phyloP scores from a whole-genome alignment of 2,329 filamentous ascomycete genomes.

The Cercospora zeina region DNA sequence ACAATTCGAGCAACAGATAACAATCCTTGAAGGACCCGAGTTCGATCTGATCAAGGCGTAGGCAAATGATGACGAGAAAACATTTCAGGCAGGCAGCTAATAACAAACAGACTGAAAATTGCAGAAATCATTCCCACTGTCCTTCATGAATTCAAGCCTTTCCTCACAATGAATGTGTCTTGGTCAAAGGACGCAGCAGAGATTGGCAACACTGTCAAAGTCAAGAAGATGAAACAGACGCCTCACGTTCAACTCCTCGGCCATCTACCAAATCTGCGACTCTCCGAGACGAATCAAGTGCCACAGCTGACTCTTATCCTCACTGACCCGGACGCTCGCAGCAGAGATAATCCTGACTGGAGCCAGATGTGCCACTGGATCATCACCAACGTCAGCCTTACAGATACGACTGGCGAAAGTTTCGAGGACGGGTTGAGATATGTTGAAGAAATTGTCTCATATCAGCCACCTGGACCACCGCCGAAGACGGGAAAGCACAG shows the following conservation, averaged over 20 bases:
- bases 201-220: constrained; percentile 57
- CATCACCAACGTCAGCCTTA: constrained; percentile 42
- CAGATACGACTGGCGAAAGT: constrained; percentile 13
- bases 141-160: constrained; percentile 60
- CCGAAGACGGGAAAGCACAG: constrained; percentile 58
- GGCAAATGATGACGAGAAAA: constrained; percentile 10
- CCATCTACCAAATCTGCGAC: constrained; percentile 19
- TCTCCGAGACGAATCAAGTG: constrained; percentile 4
- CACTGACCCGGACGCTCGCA: constrained; percentile 60
- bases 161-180: constrained; percentile 52
- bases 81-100: neutral
- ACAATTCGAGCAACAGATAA: constrained; percentile 11
- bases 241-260: constrained; percentile 43
- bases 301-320: constrained; percentile 50
- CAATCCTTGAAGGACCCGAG: constrained; percentile 5
- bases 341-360: constrained; percentile 55
- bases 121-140: constrained; percentile 47
- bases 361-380: constrained; percentile 61
- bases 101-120: constrained; percentile 30
- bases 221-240: constrained; percentile 45
- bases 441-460: constrained; percentile 48
- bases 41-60: constrained; percentile 31
- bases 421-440: constrained; percentile 3
- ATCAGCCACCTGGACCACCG: constrained; percentile 57
- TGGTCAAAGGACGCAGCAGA: constrained; percentile 49